These are phyloP conservation scores for Paramecium tetraurelia DNA, from an alignment of 73 alveolate species.

Conservation along the genomic window DNA sequence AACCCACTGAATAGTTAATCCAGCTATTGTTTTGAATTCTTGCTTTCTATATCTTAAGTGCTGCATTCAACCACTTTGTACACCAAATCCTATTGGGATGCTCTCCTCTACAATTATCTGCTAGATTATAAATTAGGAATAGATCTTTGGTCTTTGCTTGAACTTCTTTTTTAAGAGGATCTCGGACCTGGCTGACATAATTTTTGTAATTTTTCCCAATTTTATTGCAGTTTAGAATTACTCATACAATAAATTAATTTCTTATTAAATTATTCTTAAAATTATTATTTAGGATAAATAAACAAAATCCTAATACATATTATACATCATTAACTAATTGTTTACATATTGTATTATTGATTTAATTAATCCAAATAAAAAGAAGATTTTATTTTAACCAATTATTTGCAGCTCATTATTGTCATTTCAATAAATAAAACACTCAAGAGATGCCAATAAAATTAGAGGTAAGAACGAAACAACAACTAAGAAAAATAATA, in stretches of 20 bases:
- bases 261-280: background rate
- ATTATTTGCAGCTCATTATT: background rate
- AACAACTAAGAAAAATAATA: background rate
- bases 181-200: background rate
- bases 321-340: background rate
- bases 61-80: background rate
- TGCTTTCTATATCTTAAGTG: background rate
- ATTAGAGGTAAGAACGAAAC: background rate
- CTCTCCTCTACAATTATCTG: background rate
- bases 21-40: background rate
- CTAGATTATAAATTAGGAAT: slow-evolving; percentile 7
- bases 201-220: background rate
- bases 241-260: background rate
- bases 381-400: background rate
- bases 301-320: background rate
- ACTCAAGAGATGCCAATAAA: background rate
- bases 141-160: background rate
- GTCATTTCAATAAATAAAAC: background rate
- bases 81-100: background rate
- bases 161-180: background rate
- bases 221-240: background rate
- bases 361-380: background rate
- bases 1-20: background rate
- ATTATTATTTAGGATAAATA: background rate
- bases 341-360: too few relatives aligned